Conservation (phyloP, 495 filamentous ascomycete genomes). For the Neurospora sp. region DNA sequence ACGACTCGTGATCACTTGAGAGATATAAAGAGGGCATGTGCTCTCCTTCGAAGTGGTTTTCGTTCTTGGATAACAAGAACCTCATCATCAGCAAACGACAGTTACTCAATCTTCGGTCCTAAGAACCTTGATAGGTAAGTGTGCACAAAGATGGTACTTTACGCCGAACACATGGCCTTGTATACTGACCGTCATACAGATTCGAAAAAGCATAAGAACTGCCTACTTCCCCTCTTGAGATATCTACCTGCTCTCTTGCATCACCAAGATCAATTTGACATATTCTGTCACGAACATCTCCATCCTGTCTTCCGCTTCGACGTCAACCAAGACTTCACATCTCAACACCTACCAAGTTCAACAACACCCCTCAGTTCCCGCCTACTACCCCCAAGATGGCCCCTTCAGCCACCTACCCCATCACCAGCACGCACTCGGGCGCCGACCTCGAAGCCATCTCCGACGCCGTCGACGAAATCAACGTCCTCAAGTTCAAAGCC, state of each 20-base stretch:
- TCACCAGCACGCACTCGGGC: conserved; percentile 42
- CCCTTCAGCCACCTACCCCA: conserved; percentile 6
- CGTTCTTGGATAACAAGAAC: not conserved
- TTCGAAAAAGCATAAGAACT: not conserved
- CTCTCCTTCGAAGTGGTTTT: not conserved
- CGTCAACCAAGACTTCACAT: not conserved
- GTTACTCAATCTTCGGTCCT: not conserved
- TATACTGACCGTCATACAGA: not conserved
- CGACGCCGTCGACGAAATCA: conserved; percentile 72
- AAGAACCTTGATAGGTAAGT: not conserved
- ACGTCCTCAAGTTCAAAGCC: conserved; percentile 53
- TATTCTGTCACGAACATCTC: not conserved
- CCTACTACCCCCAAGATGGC: not conserved
- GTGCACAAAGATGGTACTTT: not conserved
- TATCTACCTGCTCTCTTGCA: not conserved
- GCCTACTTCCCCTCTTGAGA: not conserved
- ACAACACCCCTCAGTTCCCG: not conserved
- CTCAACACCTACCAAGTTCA: not conserved
- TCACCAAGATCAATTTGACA: not conserved
- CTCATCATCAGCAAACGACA: not conserved
- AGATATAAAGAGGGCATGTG: not conserved
- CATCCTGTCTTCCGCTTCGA: not conserved
- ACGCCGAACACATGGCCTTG: not conserved
- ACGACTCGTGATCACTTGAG: not conserved
- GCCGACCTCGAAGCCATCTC: conserved; percentile 70